These are phyloP conservation scores for Carex sylvatica DNA, from an alignment of 202 grass and related monocot species.

Conservation along the genomic window DNA sequence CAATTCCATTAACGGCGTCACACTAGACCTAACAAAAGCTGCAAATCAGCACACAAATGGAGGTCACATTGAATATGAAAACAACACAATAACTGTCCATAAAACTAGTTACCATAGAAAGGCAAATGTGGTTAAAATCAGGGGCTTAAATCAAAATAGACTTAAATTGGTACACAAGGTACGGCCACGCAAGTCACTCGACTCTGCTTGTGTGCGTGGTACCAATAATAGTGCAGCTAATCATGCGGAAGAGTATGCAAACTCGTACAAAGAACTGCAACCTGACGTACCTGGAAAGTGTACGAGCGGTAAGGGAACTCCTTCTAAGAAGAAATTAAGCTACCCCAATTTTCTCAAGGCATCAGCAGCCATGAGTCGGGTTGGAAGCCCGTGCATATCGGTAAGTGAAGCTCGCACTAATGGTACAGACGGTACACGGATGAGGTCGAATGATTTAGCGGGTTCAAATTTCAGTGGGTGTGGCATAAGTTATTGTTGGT, in stretches of 20 bases:
- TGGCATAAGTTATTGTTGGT: constrained; percentile 98
- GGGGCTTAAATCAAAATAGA: constrained; percentile 66
- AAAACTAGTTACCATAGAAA: constrained; percentile 61
- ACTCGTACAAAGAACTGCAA: constrained; percentile 47
- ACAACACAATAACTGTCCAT: constrained; percentile 44
- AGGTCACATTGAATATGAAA: constrained; percentile 54
- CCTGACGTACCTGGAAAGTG: constrained; percentile 34
- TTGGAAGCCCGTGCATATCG: constrained; percentile 75
- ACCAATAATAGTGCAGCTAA: constrained; percentile 43
- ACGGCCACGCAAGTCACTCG: constrained; percentile 47
- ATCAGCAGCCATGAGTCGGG: constrained; percentile 52
- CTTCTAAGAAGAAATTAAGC: constrained; percentile 27
- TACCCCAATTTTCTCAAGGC: constrained; percentile 62
- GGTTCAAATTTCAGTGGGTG: constrained; percentile 95
- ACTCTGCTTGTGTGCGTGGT: constrained; percentile 47
- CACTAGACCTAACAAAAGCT: constrained; percentile 41
- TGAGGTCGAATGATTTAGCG: constrained; percentile 78
- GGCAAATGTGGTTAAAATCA: constrained; percentile 55
- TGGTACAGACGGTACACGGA: constrained; percentile 60
- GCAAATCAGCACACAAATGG: constrained; percentile 46
- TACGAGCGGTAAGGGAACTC: neutral
- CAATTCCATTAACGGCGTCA: constrained; percentile 55
- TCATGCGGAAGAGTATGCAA: constrained; percentile 59
- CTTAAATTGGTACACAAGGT: constrained; percentile 63
- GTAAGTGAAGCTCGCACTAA: constrained; percentile 54